Evolutionary conservation across 352 stramenopile genomes (phyloP).

Genomic region (Phytophthora pseudosyringae): DNA sequence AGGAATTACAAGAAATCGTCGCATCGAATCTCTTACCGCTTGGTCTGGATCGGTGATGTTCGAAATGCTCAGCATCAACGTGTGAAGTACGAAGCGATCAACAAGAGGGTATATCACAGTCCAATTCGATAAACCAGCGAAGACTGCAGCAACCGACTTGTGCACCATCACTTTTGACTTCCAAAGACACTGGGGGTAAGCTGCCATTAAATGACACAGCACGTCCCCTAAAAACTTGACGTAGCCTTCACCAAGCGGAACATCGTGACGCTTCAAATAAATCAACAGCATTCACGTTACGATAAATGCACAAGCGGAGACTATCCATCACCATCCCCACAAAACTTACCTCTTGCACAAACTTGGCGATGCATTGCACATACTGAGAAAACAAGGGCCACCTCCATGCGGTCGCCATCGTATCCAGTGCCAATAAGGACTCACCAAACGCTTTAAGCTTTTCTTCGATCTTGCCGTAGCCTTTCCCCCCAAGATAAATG

Average conservation of each 20-base stretch:
- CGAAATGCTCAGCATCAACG: conserved; percentile 72
- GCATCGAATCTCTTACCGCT: conserved; percentile 35
- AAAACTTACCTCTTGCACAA: conserved; percentile 57
- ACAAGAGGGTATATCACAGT: conserved; percentile 48
- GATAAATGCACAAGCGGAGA: conserved; percentile 18
- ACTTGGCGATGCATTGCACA: conserved; percentile 62
- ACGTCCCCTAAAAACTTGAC: conserved; percentile 62
- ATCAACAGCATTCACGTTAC: conserved; percentile 1
- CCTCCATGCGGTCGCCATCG: conserved; percentile 52
- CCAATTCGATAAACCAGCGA: conserved; percentile 46
- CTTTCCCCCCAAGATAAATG: conserved; percentile 55
- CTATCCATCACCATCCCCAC: background rate
- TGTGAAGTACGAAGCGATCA: conserved; percentile 63
- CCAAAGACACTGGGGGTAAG: conserved; percentile 70
- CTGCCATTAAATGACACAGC: conserved; percentile 64
- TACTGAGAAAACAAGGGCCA: conserved; percentile 68
- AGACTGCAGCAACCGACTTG: conserved; percentile 56
- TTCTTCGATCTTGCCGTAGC: conserved; percentile 71
- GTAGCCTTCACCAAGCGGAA: conserved; percentile 51
- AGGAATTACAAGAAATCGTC: background rate
- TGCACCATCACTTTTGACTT: conserved; percentile 62
- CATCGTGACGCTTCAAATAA: conserved; percentile 29
- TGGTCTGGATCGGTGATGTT: conserved; percentile 57
- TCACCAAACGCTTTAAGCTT: conserved; percentile 75
- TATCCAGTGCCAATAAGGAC: conserved; percentile 63